Percentiles rank a stretch among this genome's conserved stretches.
phyloP scores from a whole-genome alignment of 73 alveolate genomes.

The Stentor coeruleus region DNA sequence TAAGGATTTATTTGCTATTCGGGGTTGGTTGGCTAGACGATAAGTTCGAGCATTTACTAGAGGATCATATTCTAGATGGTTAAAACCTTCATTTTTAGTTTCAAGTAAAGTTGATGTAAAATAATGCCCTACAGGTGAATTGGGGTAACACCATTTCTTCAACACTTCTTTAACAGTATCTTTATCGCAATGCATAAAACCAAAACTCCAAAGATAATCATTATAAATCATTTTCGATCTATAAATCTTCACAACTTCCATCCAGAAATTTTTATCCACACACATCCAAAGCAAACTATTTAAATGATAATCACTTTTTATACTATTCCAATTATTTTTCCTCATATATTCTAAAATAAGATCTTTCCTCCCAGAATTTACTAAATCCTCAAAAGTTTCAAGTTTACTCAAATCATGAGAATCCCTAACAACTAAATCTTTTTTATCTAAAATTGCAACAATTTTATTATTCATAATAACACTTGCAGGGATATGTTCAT shows the following conservation, averaged over 20 bases:
- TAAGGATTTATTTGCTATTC: constrained; percentile 35
- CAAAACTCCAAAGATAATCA: constrained; percentile 35
- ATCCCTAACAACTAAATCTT: constrained; percentile 32
- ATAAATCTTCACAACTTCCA: constrained; percentile 30
- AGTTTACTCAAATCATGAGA: constrained; percentile 26
- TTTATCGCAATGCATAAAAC: constrained; percentile 33
- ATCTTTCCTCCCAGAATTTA: neutral
- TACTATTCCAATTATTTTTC: neutral
- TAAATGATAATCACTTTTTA: neutral
- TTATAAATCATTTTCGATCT: constrained; percentile 26
- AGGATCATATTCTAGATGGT: constrained; percentile 73
- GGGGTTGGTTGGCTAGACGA: constrained; percentile 40
- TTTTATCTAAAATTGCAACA: constrained; percentile 28
- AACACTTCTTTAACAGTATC: constrained; percentile 19
- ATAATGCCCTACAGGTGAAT: constrained; percentile 12
- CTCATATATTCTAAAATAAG: neutral
- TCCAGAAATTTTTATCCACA: constrained; percentile 37
- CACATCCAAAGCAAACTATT: neutral
- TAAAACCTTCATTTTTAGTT: neutral
- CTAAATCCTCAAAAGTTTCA: constrained; percentile 9
- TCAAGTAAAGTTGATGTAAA: neutral
- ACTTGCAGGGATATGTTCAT: constrained; percentile 44
- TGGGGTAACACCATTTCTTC: constrained; percentile 12
- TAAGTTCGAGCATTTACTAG: constrained; percentile 74
- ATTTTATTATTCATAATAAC: constrained; percentile 42